Percentiles rank a stretch among this genome's conserved stretches.
Evolutionary conservation across 345 rosid species (phyloP).

Genomic region (Turritis glabra): DNA sequence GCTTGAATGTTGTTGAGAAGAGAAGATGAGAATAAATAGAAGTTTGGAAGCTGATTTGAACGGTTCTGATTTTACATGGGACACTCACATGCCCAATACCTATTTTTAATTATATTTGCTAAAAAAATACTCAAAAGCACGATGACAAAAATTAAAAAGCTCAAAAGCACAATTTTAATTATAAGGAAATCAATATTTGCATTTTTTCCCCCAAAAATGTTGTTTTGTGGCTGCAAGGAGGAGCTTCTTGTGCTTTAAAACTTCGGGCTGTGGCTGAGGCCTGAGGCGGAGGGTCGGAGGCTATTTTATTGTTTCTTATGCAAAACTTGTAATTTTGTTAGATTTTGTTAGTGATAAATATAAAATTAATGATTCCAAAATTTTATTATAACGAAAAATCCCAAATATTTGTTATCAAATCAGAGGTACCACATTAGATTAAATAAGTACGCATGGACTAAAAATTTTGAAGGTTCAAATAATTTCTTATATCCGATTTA

Average conservation of each 20-base stretch:
- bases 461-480: not conserved
- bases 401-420: not conserved
- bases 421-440: not conserved
- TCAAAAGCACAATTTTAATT: not conserved
- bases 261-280: not conserved
- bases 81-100: slow-evolving; percentile 44
- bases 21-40: slow-evolving; percentile 54
- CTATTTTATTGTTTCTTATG: not conserved
- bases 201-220: not conserved
- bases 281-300: not conserved
- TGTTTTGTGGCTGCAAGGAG: slow-evolving; percentile 15
- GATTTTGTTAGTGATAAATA: too few relatives aligned
- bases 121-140: slow-evolving; percentile 7
- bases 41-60: slow-evolving; percentile 37
- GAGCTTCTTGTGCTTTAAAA: slow-evolving; percentile 1
- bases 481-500: not conserved
- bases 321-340: not conserved
- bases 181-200: not conserved
- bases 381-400: not conserved
- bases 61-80: slow-evolving; percentile 52
- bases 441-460: not conserved
- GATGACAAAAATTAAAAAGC: not conserved
- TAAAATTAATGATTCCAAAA: not conserved
- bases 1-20: slow-evolving; percentile 35
- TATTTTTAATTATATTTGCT: slow-evolving; percentile 15